phyloP scores from a whole-genome alignment of 1,284 basidiomycete genomes.

The Sparassis latifolia region DNA sequence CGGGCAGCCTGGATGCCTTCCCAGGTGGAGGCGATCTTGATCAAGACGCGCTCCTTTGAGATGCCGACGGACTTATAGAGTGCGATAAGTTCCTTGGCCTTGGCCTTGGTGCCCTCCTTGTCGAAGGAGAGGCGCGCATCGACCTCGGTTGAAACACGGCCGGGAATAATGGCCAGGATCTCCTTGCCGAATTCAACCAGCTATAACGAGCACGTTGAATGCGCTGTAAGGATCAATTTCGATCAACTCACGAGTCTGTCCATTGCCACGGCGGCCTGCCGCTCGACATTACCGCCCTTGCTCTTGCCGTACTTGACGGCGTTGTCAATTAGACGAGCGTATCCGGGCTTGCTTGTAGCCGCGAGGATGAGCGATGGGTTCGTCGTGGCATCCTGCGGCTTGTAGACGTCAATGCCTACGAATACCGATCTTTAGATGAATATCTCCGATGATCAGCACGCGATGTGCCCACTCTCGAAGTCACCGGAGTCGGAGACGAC shows the following conservation, averaged over 20 bases:
- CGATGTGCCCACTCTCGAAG: constrained; percentile 62
- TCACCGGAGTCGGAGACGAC: constrained; percentile 94
- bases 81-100: constrained; percentile 90
- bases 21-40: constrained; percentile 99
- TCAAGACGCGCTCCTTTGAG: constrained; percentile 88
- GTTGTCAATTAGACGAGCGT: constrained; percentile 78
- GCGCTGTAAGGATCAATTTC: neutral
- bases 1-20: constrained; percentile 99
- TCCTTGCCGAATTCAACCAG: constrained; percentile 96
- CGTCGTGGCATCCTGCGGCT: constrained; percentile 91
- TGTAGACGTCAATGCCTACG: constrained; percentile 83
- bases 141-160: constrained; percentile 98
- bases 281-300: constrained; percentile 71
- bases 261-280: constrained; percentile 70
- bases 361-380: constrained; percentile 93
- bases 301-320: constrained; percentile 81
- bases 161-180: constrained; percentile 94
- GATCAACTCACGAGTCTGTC: constrained; percentile 74
- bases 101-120: constrained; percentile 86
- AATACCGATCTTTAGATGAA: constrained; percentile 11
- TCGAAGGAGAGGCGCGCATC: constrained; percentile 97
- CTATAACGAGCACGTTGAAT: constrained; percentile 30
- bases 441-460: constrained; percentile 3
- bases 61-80: constrained; percentile 92
- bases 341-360: constrained; percentile 86